A percentile compares a stretch with the other conserved stretches of the same genome.
phyloP scores from a whole-genome alignment of 148 eudicot species.

The Rhododendron ferrugineum region DNA sequence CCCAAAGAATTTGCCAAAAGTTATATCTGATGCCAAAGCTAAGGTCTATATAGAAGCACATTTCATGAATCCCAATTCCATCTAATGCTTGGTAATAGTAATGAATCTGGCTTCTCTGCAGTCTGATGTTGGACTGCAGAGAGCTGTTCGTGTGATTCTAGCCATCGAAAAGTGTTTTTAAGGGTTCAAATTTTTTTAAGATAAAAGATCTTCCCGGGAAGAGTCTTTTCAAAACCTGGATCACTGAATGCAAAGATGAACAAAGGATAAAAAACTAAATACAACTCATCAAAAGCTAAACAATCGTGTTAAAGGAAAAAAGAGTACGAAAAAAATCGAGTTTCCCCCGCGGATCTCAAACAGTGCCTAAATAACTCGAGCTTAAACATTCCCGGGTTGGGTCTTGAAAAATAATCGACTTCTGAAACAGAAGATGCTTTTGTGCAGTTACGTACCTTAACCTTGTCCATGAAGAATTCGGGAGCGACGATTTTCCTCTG shows the following conservation, averaged over 20 bases:
- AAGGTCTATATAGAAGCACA: not conserved
- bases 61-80: not conserved
- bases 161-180: no score
- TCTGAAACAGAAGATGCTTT: not conserved
- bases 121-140: no score
- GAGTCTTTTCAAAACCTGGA: no score
- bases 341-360: no score
- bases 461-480: conserved; percentile 74
- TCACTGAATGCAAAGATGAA: no score
- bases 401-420: not conserved
- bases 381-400: not conserved
- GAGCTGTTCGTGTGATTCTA: not conserved
- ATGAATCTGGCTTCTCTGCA: not conserved
- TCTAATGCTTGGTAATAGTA: not conserved
- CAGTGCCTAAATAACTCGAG: no score
- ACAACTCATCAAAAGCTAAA: no score
- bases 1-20: not conserved
- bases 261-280: no score
- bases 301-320: no score
- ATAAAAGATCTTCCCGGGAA: no score
- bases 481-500: conserved; percentile 77
- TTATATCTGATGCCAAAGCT: not conserved
- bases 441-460: conserved; percentile 49
- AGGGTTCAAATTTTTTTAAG: no score
- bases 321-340: no score